These are phyloP conservation scores for Crithidia bombi DNA, from an alignment of 208 protist genomes.

Conservation along the genomic window DNA sequence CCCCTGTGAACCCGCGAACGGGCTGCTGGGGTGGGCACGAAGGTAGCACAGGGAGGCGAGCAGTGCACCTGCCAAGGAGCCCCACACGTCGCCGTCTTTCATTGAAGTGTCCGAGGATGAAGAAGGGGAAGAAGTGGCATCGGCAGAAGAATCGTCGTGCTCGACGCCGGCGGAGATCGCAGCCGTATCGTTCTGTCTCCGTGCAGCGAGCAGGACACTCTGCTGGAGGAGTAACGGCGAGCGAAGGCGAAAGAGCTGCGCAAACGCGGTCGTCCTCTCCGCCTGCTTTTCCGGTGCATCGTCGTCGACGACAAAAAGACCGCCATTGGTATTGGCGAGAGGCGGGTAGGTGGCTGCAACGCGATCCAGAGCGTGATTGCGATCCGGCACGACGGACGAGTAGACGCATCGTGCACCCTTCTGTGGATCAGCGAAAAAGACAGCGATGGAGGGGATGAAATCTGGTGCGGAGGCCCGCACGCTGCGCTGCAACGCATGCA, in stretches of 20 bases:
- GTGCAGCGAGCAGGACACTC: constrained; percentile 17
- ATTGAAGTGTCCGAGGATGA: neutral
- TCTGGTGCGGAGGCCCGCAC: constrained; percentile 45
- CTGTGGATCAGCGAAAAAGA: constrained; percentile 67
- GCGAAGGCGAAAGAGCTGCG: constrained; percentile 37
- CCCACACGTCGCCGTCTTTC: constrained; percentile 38
- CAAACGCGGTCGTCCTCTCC: constrained; percentile 26
- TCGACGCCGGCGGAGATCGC: constrained; percentile 1
- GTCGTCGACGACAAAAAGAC: constrained; percentile 17
- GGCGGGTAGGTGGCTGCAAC: constrained; percentile 23
- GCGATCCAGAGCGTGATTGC: constrained; percentile 47
- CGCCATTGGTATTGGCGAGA: constrained; percentile 18
- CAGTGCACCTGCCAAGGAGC: constrained; percentile 64
- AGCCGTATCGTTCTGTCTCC: constrained; percentile 1
- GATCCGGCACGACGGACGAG: constrained; percentile 51
- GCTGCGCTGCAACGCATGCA: constrained; percentile 58
- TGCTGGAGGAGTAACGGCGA: constrained; percentile 26
- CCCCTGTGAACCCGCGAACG: neutral
- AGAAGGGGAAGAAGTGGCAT: neutral
- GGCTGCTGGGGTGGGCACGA: constrained; percentile 34
- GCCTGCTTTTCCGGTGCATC: neutral
- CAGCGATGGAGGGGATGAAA: constrained; percentile 64
- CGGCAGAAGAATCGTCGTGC: constrained; percentile 7
- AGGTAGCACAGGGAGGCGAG: constrained; percentile 65
- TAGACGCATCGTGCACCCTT: constrained; percentile 67